Evolutionary conservation across 2,329 filamentous ascomycete species (phyloP), one percentile per base, ranked within the genome.

Genomic region (Dichotomopilus funicola): DNA sequence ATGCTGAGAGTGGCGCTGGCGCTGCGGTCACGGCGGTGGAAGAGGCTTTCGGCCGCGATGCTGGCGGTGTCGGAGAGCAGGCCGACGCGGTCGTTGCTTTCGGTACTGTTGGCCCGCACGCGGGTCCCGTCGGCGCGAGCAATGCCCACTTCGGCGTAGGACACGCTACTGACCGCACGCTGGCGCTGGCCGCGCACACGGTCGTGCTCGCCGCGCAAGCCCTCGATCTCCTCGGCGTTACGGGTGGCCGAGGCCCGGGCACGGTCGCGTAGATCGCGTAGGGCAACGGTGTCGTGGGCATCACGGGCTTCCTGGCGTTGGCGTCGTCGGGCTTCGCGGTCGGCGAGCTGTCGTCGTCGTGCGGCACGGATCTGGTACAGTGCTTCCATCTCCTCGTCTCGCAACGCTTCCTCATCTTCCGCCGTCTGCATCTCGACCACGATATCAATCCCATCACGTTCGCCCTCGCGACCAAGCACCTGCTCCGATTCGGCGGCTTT

Each of bases 311-410:
- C 88, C 35, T 82, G 76, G 34, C 89, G 78, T 55, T 83, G 76
- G 47, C 81, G 78, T 51, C 89, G 78, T n/a, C 88, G 77, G 61
- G 87, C 85, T 62, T 95, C 89, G 5, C 90, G 84, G 59, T 94
- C 90, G 4, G 83, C 82, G 41, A 86, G 78, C 68, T 95, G 87
- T 54, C 82, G 78, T 51, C 91, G 82, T 53, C 94, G 82, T 13
- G 89, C 84, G 10, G 88, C 68, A 10, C 94, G 86, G 57, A 97
- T 92, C 69, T 95, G 90, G 69, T 95, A 97, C 42, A 97, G 72
- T 0, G 88, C 83, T 59, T 94, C 88, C 94, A 97, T 97, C 70
- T 96, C 89, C 34, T 89, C 83, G 60, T 97, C 91, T 10, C 94
- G 81, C 52, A 90, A 75, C 1, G 74, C 72, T 68, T 95, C 90